Percentiles rank a stretch among this genome's conserved stretches.
phyloP scores from a whole-genome alignment of 2,329 filamentous ascomycete genomes.

The Colletotrichum sp. region DNA sequence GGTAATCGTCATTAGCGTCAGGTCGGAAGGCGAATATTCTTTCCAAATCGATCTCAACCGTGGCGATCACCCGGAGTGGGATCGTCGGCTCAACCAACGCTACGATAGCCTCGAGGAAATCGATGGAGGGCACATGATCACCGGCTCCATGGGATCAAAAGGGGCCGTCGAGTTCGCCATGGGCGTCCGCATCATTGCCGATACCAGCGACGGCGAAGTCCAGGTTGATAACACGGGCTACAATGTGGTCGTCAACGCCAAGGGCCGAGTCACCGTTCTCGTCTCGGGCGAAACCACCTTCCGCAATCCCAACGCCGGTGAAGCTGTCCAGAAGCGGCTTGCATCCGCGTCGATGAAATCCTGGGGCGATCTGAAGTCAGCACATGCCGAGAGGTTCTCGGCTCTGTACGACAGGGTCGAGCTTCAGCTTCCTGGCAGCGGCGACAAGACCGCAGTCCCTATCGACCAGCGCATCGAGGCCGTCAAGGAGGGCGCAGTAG shows the following conservation, averaged over 20 bases:
- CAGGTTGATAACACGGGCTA: background rate
- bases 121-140: background rate
- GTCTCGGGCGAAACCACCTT: background rate
- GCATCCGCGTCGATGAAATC: background rate
- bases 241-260: background rate
- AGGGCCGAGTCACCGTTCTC: background rate
- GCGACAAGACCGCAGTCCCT: background rate
- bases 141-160: conserved; percentile 30
- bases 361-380: background rate
- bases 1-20: background rate
- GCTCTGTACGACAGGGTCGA: background rate
- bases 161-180: background rate
- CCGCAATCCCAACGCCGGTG: background rate
- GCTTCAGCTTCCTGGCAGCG: background rate
- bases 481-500: background rate
- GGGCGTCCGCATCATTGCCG: background rate
- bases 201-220: background rate
- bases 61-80: background rate
- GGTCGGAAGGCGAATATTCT: background rate
- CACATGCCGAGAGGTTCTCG: background rate
- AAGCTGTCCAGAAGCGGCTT: background rate
- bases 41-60: background rate
- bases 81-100: background rate
- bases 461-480: background rate
- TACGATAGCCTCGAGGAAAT: background rate